phyloP scores from a whole-genome alignment of 169 alveolate genomes.

The Plasmodium billcollinsi region DNA sequence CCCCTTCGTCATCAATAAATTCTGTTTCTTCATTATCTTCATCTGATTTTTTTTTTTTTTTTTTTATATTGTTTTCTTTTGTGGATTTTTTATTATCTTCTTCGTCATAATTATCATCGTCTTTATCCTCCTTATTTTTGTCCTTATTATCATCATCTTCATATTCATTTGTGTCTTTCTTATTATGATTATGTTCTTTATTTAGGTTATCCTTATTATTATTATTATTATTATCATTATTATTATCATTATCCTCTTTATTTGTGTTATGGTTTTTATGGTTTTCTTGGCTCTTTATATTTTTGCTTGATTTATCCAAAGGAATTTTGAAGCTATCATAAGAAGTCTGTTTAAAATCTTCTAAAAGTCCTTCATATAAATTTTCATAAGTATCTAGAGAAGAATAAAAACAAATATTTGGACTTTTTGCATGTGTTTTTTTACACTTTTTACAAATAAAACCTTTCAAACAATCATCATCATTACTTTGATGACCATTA shows the following conservation, averaged over 20 bases:
- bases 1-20: not conserved
- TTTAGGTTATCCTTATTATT: not conserved
- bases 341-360: slow-evolving; percentile 28
- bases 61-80: not conserved
- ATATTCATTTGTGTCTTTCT: not conserved
- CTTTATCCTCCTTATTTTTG: not conserved
- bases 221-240: not conserved
- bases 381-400: slow-evolving; percentile 53
- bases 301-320: slow-evolving; percentile 21
- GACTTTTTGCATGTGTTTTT: slow-evolving; percentile 61
- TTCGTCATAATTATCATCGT: not conserved
- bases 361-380: slow-evolving; percentile 61
- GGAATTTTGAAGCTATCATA: slow-evolving; percentile 56
- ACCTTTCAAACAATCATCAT: slow-evolving; percentile 46
- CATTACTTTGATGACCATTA: not conserved
- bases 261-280: not conserved
- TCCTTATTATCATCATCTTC: slow-evolving; percentile 1
- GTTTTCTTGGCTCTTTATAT: not conserved
- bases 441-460: slow-evolving; percentile 69
- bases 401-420: slow-evolving; percentile 66
- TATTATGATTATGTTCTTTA: slow-evolving; percentile 3
- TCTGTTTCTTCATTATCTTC: slow-evolving; percentile 19
- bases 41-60: not conserved
- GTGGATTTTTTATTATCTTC: not conserved
- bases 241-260: not conserved